Evolutionary conservation across 2,329 filamentous ascomycete species (phyloP).

Genomic region (Seiridium cupressi): DNA sequence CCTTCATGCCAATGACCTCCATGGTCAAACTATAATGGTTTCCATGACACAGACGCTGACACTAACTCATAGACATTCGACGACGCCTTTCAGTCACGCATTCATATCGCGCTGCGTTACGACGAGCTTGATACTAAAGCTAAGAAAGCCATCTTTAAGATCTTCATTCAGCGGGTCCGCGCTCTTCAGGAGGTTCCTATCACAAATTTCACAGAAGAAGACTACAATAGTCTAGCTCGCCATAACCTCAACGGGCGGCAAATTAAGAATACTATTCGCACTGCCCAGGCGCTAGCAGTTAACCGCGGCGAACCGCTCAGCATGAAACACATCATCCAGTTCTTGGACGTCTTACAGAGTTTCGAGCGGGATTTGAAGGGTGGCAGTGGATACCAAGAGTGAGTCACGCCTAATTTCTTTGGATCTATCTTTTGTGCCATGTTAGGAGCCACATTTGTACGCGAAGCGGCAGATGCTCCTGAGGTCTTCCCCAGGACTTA

Average conservation of each 20-base stretch:
- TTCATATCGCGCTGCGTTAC: slow-evolving; percentile 82
- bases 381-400: slow-evolving; percentile 72
- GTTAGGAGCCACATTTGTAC: too few relatives aligned
- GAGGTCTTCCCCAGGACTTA: too few relatives aligned
- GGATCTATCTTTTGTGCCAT: neutral
- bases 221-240: slow-evolving; percentile 65
- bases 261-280: slow-evolving; percentile 87
- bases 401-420: too few relatives aligned
- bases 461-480: too few relatives aligned
- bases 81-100: slow-evolving; percentile 84
- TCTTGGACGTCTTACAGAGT: slow-evolving; percentile 79
- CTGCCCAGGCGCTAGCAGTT: slow-evolving; percentile 78
- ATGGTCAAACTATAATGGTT: neutral
- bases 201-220: slow-evolving; percentile 58
- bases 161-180: slow-evolving; percentile 75
- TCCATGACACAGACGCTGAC: neutral
- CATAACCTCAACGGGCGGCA: slow-evolving; percentile 63
- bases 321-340: slow-evolving; percentile 77
- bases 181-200: slow-evolving; percentile 47
- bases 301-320: slow-evolving; percentile 69
- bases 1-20: neutral
- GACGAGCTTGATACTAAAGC: slow-evolving; percentile 71
- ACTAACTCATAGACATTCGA: slow-evolving; percentile 66
- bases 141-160: slow-evolving; percentile 77
- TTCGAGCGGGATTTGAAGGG: slow-evolving; percentile 85